These are phyloP conservation scores for Rhodamnia rubescens DNA, from an alignment of 345 rosid species.

Conservation along the genomic window DNA sequence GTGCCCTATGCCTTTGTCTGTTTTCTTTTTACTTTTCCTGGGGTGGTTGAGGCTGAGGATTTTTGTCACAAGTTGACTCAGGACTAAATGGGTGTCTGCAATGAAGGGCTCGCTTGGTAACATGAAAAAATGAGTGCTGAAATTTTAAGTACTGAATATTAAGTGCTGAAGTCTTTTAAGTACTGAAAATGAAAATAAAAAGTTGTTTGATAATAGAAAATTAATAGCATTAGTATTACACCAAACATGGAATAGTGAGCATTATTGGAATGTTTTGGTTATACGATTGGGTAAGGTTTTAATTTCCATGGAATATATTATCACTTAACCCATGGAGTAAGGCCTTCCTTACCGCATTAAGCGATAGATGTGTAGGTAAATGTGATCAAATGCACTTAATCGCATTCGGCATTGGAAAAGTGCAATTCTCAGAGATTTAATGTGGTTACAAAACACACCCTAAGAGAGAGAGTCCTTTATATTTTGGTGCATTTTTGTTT, in stretches of 20 bases:
- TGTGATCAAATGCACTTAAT: background rate
- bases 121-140: background rate
- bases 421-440: background rate
- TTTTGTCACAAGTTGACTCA: background rate
- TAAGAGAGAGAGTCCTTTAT: background rate
- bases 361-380: background rate
- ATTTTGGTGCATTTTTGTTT: background rate
- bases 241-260: background rate
- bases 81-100: background rate
- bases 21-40: background rate
- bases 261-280: background rate
- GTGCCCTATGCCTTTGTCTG: background rate
- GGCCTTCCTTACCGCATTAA: background rate
- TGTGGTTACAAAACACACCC: background rate
- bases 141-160: background rate
- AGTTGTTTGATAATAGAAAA: background rate
- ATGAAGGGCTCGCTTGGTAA: background rate
- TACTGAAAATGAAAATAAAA: background rate
- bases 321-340: background rate
- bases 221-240: background rate
- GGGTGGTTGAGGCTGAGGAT: background rate
- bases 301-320: background rate
- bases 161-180: background rate
- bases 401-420: background rate
- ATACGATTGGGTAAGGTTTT: background rate